phyloP scores from a whole-genome alignment of 257 asterid species.

The Forsythia suspensa region DNA sequence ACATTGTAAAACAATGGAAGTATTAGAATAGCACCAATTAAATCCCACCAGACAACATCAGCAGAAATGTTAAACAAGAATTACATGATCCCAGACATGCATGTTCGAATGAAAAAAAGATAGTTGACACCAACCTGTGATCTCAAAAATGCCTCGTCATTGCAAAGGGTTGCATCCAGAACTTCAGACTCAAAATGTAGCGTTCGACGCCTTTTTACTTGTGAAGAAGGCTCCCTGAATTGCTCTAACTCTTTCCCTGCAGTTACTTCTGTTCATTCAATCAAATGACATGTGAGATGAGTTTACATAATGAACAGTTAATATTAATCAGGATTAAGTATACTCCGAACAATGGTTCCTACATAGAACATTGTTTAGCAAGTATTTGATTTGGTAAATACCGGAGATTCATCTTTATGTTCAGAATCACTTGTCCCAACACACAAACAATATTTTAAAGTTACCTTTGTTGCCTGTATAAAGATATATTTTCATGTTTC shows the following conservation, averaged over 20 bases:
- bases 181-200: slow-evolving; percentile 65
- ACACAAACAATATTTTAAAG: neutral
- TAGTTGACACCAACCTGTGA: slow-evolving; percentile 47
- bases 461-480: neutral
- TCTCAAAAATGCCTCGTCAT: slow-evolving; percentile 43
- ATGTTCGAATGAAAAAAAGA: neutral
- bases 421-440: neutral
- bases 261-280: slow-evolving; percentile 33
- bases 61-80: slow-evolving; percentile 6
- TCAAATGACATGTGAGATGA: slow-evolving; percentile 7
- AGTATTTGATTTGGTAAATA: slow-evolving; percentile 1
- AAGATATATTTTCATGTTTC: neutral
- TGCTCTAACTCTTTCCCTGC: slow-evolving; percentile 40
- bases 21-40: neutral
- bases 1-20: slow-evolving; percentile 1
- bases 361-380: neutral
- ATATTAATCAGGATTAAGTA: neutral
- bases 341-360: neutral
- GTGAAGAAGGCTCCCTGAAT: slow-evolving; percentile 46
- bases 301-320: neutral
- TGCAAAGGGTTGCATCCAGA: slow-evolving; percentile 34
- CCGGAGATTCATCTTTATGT: neutral
- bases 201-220: slow-evolving; percentile 58
- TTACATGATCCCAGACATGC: neutral
- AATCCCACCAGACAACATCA: neutral